Evolutionary conservation across 805 yeast species (phyloP), one percentile per base, ranked within the genome.

Genomic region (Isabelozyma rhagii): DNA sequence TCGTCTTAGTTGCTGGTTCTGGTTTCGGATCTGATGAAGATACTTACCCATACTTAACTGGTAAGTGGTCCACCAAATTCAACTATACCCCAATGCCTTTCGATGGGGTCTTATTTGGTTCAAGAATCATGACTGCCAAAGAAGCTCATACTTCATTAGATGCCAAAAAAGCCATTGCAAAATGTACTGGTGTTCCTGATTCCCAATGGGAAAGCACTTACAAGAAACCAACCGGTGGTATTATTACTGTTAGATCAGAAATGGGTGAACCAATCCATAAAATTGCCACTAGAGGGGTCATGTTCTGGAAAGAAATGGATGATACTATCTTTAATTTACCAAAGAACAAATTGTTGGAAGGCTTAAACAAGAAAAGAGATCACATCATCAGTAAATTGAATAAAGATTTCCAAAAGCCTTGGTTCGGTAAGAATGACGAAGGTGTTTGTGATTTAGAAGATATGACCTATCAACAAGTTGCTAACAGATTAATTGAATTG

Each of bases 241-340:
- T 94, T 57, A 78, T 94, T 59, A 93, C 99, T 49, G 99, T 94
- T 54, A 81, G 89, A 67, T 93, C 98, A 14, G 99, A 94, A 78
- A 94, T 94, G 99, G 99, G 99, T 67, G 99, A 94, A 78, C 99
- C 99, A 64, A 94, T 94, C 66, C 99, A 94, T 75, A 94, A 94
- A 78, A 82, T 94, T 59, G 98, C 99, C 29, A 94, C 99, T 51
- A 86, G 99, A 69, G 97, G 97, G 79, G 98, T 94, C 52, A 67
- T 89, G 72, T 84, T 94, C 68, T 94, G 99, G 99, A 89, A 90
- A 69, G 98, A 94, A 75, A 78, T 94, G 75, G 99, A 94, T 72
- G 93, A 89, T 59, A 89, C 97, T 44, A 82, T 94, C 60, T 93
- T 94, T 80, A 80, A 83, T 61, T 79, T 91, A 69, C 97, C 99